Percentiles rank a stretch among this genome's conserved stretches.
Evolutionary conservation across 2,329 filamentous ascomycete species (phyloP).

Genomic region (Hymenoscyphus linearis): DNA sequence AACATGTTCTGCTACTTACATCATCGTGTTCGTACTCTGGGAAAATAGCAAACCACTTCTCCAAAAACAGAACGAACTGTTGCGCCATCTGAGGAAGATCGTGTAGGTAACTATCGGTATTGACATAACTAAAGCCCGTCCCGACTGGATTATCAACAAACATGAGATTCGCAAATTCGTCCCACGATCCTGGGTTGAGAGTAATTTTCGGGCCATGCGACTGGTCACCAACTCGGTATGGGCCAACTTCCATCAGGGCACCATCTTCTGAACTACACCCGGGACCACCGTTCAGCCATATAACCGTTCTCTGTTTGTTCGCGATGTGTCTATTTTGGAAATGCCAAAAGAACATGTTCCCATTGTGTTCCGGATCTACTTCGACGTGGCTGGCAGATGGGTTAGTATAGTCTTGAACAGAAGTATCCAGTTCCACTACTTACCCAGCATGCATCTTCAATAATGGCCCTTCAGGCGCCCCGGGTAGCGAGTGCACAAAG

Average conservation of each 20-base stretch:
- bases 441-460: conserved; percentile 98
- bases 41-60: conserved; percentile 87
- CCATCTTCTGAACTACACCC: conserved; percentile 98
- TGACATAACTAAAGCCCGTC: conserved; percentile 92
- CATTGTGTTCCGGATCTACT: conserved; percentile 76
- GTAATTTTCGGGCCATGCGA: conserved; percentile 49
- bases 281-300: conserved; percentile 96
- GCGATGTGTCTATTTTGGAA: conserved; percentile 94
- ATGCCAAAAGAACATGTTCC: conserved; percentile 98
- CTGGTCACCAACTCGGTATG: conserved; percentile 77
- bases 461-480: conserved; percentile 70
- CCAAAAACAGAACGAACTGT: conserved; percentile 82
- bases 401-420: conserved; percentile 3
- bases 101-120: conserved; percentile 79
- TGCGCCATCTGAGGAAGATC: conserved; percentile 85
- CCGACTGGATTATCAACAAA: conserved; percentile 98
- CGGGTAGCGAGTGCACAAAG: conserved; percentile 79
- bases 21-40: conserved; percentile 90
- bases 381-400: conserved; percentile 71
- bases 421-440: conserved; percentile 33
- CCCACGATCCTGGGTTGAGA: conserved; percentile 94
- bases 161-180: conserved; percentile 93
- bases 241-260: conserved; percentile 78
- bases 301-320: conserved; percentile 80
- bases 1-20: conserved; percentile 50